These are phyloP conservation scores for Darksidea phi DNA, from an alignment of 495 filamentous ascomycete species.

Conservation along the genomic window DNA sequence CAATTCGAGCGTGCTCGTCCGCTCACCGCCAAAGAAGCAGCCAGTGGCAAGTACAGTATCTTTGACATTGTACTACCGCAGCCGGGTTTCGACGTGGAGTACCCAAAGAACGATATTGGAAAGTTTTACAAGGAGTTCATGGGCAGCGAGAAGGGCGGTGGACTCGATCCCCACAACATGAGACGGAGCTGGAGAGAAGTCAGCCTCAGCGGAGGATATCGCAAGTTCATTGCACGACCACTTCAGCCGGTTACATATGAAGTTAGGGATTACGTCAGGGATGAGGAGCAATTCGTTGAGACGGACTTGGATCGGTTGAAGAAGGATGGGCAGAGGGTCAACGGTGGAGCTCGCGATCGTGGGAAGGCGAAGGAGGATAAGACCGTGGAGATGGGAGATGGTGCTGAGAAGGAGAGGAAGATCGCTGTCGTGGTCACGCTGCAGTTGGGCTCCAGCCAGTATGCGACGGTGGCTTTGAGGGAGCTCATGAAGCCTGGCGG, in stretches of 20 bases:
- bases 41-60: constrained; percentile 73
- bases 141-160: constrained; percentile 70
- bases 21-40: constrained; percentile 73
- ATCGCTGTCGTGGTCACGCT: constrained; percentile 84
- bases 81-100: constrained; percentile 85
- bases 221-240: constrained; percentile 74
- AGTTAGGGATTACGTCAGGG: constrained; percentile 64
- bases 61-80: constrained; percentile 93
- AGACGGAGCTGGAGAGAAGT: constrained; percentile 77
- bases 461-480: constrained; percentile 89
- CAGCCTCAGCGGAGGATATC: constrained; percentile 84
- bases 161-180: constrained; percentile 83
- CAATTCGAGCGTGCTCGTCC: constrained; percentile 70
- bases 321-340: neutral
- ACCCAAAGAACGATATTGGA: constrained; percentile 78
- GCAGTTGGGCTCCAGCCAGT: constrained; percentile 80
- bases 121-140: constrained; percentile 82
- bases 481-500: constrained; percentile 74
- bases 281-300: constrained; percentile 78
- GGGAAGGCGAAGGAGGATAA: constrained; percentile 18
- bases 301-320: constrained; percentile 69
- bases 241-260: constrained; percentile 59
- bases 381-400: constrained; percentile 37
- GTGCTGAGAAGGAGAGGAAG: constrained; percentile 47
- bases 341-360: constrained; percentile 29